Evolutionary conservation across 2,329 filamentous ascomycete species (phyloP), one percentile per base, ranked within the genome.

Genomic region (Paradendryphiella salina): DNA sequence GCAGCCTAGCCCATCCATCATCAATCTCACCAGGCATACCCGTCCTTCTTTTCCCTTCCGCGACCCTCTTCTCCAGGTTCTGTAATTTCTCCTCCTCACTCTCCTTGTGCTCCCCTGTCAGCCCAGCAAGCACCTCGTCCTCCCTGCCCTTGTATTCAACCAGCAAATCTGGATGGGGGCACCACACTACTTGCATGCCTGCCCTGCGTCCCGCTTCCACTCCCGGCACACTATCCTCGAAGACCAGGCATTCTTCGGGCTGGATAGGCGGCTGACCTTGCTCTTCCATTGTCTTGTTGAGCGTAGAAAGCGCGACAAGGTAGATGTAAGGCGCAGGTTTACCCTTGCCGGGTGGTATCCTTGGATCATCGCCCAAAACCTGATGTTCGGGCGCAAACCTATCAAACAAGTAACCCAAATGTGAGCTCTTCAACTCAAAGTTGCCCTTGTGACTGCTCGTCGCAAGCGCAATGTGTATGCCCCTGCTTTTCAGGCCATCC

Each of bases 301-400:
- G 87, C 3, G 86, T 89, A 73, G 88, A 80, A 47, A 99, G 78
- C 0, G 94, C 93, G 0, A 97, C 79, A 7, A 95, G 76, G 74
- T 96, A 97, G 61, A 99, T 99, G 74, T 99, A 93, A 0, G 93
- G 94, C 26, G 93, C 82, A 0, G 94, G 94, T 75, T 99, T 99
- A 10, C 94, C 94, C n/a, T 90, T 79, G 0, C 93, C 93, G 3
- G 80, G 74, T 0, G 82, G 77, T 60, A 99, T 89, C 42, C 94
- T 82, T 5, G 78, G 69, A 70, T 99, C 93, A 67, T 99, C 94
- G 9, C 94, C 94, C 0, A 96, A 77, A 0, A 99, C 87, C 38
- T 86, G 83, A 50, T 89, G 84, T 50, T 89, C 84, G n/a, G 85
- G 75, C 1, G 78, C 70, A 26, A 85, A 82, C 67, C 96, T 96